Conservation (phyloP, 1,284 basidiomycete species). For the Cryptococcus depauperatus region DNA sequence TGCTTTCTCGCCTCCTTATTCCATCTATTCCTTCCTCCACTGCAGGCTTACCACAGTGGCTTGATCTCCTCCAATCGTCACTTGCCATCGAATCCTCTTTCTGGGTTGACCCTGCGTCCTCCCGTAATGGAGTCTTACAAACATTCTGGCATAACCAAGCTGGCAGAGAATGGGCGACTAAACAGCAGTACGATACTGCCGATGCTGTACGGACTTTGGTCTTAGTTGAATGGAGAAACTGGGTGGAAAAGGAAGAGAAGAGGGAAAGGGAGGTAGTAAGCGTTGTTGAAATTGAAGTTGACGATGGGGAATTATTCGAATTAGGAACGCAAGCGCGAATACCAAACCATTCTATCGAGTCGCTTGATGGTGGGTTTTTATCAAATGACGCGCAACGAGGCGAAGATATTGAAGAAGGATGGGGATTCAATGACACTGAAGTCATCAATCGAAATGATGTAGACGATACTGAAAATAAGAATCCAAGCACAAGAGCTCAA, state of each 20-base stretch:
- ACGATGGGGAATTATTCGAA: not conserved
- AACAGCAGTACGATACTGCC: constrained; percentile 11
- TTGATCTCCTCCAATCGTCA: constrained; percentile 53
- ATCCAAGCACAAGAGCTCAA: too few species aligned
- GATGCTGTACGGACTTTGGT: constrained; percentile 15
- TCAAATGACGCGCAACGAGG: constrained; percentile 3
- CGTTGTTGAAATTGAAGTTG: constrained; percentile 28
- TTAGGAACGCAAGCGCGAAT: not conserved
- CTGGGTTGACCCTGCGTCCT: not conserved
- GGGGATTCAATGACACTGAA: not conserved
- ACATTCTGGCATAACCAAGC: constrained; percentile 48
- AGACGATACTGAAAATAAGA: too few species aligned
- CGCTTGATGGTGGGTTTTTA: constrained; percentile 1
- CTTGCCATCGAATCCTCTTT: constrained; percentile 54
- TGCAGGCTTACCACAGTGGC: constrained; percentile 53
- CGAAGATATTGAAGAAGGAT: not conserved
- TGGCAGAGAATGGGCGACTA: constrained; percentile 36
- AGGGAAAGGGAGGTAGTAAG: constrained; percentile 9
- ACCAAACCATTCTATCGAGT: too few species aligned
- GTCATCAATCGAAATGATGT: not conserved
- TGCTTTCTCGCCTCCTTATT: constrained; percentile 59
- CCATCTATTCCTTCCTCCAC: constrained; percentile 60
- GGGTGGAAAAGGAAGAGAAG: constrained; percentile 13
- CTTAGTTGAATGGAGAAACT: constrained; percentile 15
- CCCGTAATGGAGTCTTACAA: not conserved